Evolutionary conservation across 345 rosid species (phyloP), one percentile per base, ranked within the genome.

Genomic region (Rhizophora apiculata): DNA sequence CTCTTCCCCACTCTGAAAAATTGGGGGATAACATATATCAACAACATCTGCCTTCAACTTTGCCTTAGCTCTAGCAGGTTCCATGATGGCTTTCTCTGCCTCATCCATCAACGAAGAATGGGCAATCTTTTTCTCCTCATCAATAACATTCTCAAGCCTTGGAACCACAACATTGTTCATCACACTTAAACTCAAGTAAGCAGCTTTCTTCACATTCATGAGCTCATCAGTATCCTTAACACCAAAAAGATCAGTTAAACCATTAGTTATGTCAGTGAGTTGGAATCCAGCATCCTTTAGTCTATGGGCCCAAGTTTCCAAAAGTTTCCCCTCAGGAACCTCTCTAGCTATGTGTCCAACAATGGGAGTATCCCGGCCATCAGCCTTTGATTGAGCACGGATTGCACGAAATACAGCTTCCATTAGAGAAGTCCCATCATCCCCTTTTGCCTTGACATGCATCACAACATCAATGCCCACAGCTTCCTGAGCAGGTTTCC

Each of bases 1-100:
- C 63, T 84, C 74, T 15, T 96, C 98, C 65, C 98, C 98, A 63
- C 96, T 93, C 73, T 90, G 98, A 72, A 93, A 90, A 61, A 93
- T 90, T 0, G 96, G 98, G 51, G 96, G 98, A 66, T 93, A 93
- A 76, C 98, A 93, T 60, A 90, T 90, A 75, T 93, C 98, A 53
- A 93, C 93, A 68, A 87, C 88, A 67, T 85, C 96, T 32, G 91
- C 82, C 85, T 74, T 90, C 74, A 93, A 80, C 86, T 90, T 93
- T 68, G 85, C 93, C 66, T 84, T 80, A 67, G 92, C 92, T 72
- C 77, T 86, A 18, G 91, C 67, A 39, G 96, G 98, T 69, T 90
- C 92, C 62, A 88, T 49, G 70, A 93, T 87, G 3, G 95, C 86
- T 79, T 90, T 90, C 87, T 88, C 93, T 1, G 93, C 79, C 72